phyloP scores from a whole-genome alignment of 2,329 filamentous ascomycete genomes.

The Alternaria sp. region DNA sequence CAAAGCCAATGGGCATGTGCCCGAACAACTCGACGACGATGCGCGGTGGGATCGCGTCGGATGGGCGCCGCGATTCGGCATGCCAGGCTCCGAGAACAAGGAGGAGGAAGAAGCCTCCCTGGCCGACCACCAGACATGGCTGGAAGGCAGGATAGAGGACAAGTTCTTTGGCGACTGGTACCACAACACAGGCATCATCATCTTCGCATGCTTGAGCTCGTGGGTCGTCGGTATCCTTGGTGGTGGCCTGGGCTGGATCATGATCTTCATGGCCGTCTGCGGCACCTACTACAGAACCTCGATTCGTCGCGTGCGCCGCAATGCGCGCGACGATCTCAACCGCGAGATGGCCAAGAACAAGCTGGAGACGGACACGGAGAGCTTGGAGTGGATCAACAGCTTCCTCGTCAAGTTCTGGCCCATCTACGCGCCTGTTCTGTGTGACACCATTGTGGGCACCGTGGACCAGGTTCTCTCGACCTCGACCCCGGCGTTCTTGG shows the following conservation, averaged over 20 bases:
- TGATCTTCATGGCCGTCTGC: slow-evolving; percentile 90
- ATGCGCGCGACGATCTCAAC: slow-evolving; percentile 92
- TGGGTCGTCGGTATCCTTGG: slow-evolving; percentile 91
- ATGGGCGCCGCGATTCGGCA: slow-evolving; percentile 86
- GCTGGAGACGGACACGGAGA: slow-evolving; percentile 89
- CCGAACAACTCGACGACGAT: slow-evolving; percentile 61
- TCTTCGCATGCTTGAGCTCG: slow-evolving; percentile 87
- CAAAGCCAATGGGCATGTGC: slow-evolving; percentile 59
- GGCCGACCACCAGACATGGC: slow-evolving; percentile 84
- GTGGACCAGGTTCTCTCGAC: slow-evolving; percentile 96
- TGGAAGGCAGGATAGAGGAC: slow-evolving; percentile 85
- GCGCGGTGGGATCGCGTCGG: slow-evolving; percentile 67
- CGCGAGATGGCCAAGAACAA: slow-evolving; percentile 86
- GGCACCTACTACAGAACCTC: slow-evolving; percentile 97
- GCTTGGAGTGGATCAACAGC: slow-evolving; percentile 98
- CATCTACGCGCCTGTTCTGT: slow-evolving; percentile 94
- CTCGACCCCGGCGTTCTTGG: slow-evolving; percentile 87
- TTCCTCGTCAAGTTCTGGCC: slow-evolving; percentile 99
- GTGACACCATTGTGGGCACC: slow-evolving; percentile 87
- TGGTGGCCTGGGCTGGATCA: slow-evolving; percentile 90
- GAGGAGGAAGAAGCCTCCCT: slow-evolving; percentile 68
- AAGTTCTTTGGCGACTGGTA: slow-evolving; percentile 98
- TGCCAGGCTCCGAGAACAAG: slow-evolving; percentile 56
- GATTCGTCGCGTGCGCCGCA: slow-evolving; percentile 87
- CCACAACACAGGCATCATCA: slow-evolving; percentile 92